These are phyloP conservation scores for Fusarium concolor DNA, from an alignment of 2,329 filamentous ascomycete genomes.

Conservation along the genomic window DNA sequence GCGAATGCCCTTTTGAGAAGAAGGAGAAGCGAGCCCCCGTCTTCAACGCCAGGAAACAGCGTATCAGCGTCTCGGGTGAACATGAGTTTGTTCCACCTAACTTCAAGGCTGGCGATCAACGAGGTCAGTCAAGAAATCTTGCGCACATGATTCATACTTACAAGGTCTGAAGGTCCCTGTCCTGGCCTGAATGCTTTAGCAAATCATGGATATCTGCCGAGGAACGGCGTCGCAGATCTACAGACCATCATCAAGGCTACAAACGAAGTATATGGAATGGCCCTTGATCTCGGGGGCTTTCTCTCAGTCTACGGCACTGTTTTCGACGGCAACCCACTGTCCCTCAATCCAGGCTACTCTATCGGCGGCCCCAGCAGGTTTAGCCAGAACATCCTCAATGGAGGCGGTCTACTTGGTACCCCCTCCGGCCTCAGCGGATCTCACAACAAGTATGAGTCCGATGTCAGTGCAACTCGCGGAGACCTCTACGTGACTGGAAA, in stretches of 20 bases:
- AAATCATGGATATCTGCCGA: conserved; percentile 9
- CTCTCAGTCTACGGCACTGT: conserved; percentile 60
- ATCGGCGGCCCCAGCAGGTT: conserved; percentile 58
- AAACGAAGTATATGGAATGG: conserved; percentile 58
- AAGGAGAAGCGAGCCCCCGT: neutral
- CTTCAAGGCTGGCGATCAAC: conserved; percentile 4
- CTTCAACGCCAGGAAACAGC: conserved; percentile 9
- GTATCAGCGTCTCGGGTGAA: neutral
- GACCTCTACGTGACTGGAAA: conserved; percentile 65
- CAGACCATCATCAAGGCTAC: conserved; percentile 11
- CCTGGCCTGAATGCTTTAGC: conserved; percentile 14
- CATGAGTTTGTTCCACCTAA: conserved; percentile 3
- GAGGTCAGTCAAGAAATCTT: neutral
- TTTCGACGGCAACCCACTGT: conserved; percentile 62
- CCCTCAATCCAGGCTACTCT: conserved; percentile 62
- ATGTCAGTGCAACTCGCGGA: conserved; percentile 61
- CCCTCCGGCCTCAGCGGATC: conserved; percentile 55
- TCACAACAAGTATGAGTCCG: conserved; percentile 67
- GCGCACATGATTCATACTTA: rapidly evolving
- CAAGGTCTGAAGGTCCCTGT: neutral
- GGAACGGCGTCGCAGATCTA: conserved; percentile 7
- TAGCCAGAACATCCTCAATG: conserved; percentile 57
- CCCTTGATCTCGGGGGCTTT: conserved; percentile 55
- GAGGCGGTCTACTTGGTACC: conserved; percentile 37
- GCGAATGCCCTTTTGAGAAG: neutral